Evolutionary conservation across 2,329 filamentous ascomycete genomes (phyloP).

Genomic region (Penicillium sp.): DNA sequence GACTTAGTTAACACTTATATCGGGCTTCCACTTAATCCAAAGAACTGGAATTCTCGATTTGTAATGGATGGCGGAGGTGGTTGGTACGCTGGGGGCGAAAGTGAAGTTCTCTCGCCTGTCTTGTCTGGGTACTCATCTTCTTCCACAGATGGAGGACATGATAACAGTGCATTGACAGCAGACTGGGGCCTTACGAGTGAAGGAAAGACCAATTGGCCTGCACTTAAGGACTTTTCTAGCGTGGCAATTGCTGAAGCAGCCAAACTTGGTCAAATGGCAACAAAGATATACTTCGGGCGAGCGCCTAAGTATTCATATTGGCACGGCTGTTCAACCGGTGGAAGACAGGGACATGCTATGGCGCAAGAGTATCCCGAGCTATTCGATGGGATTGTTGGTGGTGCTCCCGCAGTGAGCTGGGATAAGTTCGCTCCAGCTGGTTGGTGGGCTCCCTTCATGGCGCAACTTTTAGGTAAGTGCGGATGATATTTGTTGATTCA

Average conservation of each 20-base stretch:
- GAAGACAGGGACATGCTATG: conserved; percentile 22
- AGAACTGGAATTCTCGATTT: conserved; percentile 44
- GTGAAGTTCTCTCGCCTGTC: not conserved
- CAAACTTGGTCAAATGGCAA: conserved; percentile 9
- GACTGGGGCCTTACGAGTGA: conserved; percentile 3
- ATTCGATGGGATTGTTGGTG: conserved; percentile 33
- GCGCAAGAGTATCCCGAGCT: conserved; percentile 23
- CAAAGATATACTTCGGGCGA: conserved; percentile 7
- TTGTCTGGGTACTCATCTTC: conserved; percentile 1
- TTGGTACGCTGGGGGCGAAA: conserved; percentile 22
- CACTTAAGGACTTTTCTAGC: conserved; percentile 7
- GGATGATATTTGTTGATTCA: not conserved
- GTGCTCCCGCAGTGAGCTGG: conserved; percentile 19
- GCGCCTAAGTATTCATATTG: conserved; percentile 15
- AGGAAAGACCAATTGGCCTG: conserved; percentile 8
- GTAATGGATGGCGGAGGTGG: conserved; percentile 46
- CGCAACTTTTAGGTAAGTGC: conserved; percentile 7
- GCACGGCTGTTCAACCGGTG: conserved; percentile 26
- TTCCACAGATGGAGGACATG: conserved; percentile 4
- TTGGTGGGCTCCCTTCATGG: conserved; percentile 21
- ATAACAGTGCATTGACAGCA: not conserved
- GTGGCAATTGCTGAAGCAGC: conserved; percentile 11
- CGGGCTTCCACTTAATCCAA: conserved; percentile 32
- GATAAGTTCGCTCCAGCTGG: conserved; percentile 9
- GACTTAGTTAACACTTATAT: conserved; percentile 38